phyloP scores from a whole-genome alignment of 2,329 filamentous ascomycete genomes.

The Cytospora schulzeri region DNA sequence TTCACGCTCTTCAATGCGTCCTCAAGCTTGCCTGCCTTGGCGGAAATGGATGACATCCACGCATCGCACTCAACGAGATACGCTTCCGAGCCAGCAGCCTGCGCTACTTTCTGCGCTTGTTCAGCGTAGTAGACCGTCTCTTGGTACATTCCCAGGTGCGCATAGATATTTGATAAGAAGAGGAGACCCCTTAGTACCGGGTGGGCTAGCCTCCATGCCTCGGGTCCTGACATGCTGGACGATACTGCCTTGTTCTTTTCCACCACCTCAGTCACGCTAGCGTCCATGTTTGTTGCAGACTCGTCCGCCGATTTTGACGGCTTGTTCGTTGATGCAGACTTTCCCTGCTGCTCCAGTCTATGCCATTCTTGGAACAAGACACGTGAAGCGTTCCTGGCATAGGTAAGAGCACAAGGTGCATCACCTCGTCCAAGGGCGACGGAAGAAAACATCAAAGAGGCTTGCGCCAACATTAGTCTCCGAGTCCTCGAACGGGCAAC shows the following conservation, averaged over 20 bases:
- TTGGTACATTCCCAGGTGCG: constrained; percentile 81
- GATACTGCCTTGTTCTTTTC: constrained; percentile 31
- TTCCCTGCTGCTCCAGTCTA: constrained; percentile 47
- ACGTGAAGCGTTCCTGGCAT: constrained; percentile 60
- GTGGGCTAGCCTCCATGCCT: constrained; percentile 78
- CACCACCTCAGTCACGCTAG: constrained; percentile 28
- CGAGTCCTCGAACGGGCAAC: constrained; percentile 37
- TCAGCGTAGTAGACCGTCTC: constrained; percentile 89
- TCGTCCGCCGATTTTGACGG: constrained; percentile 11
- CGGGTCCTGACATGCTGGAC: constrained; percentile 54
- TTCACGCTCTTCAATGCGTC: constrained; percentile 59
- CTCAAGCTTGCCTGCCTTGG: constrained; percentile 59
- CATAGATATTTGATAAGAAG: constrained; percentile 76
- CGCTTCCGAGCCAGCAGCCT: constrained; percentile 64
- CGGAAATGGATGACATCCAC: constrained; percentile 57
- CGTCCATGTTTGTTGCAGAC: constrained; percentile 13
- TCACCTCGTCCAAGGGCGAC: constrained; percentile 65
- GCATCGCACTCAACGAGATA: constrained; percentile 57
- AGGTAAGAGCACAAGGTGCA: constrained; percentile 57
- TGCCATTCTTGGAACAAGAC: constrained; percentile 59
- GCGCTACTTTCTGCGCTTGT: constrained; percentile 76
- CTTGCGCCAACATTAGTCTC: constrained; percentile 60
- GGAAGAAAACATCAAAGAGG: constrained; percentile 65
- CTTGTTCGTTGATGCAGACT: no score
- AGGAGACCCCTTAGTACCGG: constrained; percentile 72